Evolutionary conservation across 2,329 filamentous ascomycete species (phyloP), one percentile per base, ranked within the genome.

Genomic region (Fusarium sp.): DNA sequence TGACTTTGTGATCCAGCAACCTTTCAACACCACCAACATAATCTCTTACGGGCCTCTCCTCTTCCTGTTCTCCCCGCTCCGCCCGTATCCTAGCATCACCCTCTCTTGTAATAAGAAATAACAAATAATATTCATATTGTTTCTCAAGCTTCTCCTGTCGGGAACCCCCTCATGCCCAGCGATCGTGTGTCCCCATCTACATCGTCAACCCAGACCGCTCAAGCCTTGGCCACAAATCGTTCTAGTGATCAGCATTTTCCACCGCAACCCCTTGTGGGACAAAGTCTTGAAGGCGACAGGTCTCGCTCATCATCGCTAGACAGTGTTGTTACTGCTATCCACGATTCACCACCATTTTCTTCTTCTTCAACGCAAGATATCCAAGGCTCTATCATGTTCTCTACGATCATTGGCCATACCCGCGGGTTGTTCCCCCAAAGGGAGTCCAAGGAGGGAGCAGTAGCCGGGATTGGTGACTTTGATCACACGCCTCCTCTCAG

Each of bases 401-500:
- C 69, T 26, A 53, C 59, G 10, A 64, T 74, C 33, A 73, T 74
- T 59, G 62, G 55, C 28, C 66, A 76, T 36, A 67, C 66, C n/a
- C 51, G 68, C 40, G 70, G 67, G 54, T 64, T 67, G 30, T 61
- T 70, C 49, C 65, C 68, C 45, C 41, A 57, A 16, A 60, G 51
- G 31, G 54, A 72, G 28, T 53, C 57, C 8, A 50, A 72, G 26
- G 60, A 62, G 30, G 57, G 65, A 40, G 49, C 51, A 6, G 57
- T 70, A 33, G 70, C 72, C 59, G 70, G 71, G 13, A 34, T 50
- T 34, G 72, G 71, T n/a, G 73, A 74, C 47, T 78, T 80, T 50
- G 76, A 80, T 57, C 62, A 70, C 20, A 79, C 78, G 20, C 77
- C 79, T 18, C 67, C 73, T n/a, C 74, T 76, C 10, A 80, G 78